phyloP scores from a whole-genome alignment of 805 yeast genomes.

The Candida broadrunensis region DNA sequence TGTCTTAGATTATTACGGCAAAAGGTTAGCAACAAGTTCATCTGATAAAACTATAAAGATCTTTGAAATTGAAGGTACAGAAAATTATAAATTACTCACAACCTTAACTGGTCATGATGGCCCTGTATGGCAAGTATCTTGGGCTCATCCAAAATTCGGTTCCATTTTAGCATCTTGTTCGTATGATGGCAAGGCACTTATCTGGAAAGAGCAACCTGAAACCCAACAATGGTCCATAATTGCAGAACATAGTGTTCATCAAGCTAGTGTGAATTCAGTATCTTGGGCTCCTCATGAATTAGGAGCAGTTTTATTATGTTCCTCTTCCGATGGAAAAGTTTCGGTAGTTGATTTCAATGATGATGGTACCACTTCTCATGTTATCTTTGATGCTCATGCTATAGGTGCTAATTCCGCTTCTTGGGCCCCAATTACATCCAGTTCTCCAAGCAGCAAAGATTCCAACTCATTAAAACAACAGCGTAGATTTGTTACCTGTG shows the following conservation, averaged over 20 bases:
- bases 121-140: conserved; percentile 97
- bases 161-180: conserved; percentile 91
- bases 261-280: conserved; percentile 91
- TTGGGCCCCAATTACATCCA: conserved; percentile 74
- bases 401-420: conserved; percentile 93
- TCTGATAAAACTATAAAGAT: conserved; percentile 95
- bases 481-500: conserved; percentile 88
- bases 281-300: conserved; percentile 97
- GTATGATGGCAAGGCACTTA: conserved; percentile 88
- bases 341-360: conserved; percentile 89
- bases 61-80: conserved; percentile 83
- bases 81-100: conserved; percentile 74
- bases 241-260: conserved; percentile 83
- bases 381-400: conserved; percentile 75
- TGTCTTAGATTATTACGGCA: conserved; percentile 94
- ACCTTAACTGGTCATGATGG: conserved; percentile 94
- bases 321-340: conserved; percentile 90
- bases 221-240: conserved; percentile 84
- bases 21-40: conserved; percentile 91
- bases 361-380: conserved; percentile 73
- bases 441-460: conserved; percentile 20
- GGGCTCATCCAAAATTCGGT: conserved; percentile 99
- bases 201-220: conserved; percentile 86
- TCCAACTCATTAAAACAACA: conserved; percentile 34
- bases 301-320: conserved; percentile 86